Conservation (phyloP, 2,329 filamentous ascomycete species). For the Penicillium sp. region DNA sequence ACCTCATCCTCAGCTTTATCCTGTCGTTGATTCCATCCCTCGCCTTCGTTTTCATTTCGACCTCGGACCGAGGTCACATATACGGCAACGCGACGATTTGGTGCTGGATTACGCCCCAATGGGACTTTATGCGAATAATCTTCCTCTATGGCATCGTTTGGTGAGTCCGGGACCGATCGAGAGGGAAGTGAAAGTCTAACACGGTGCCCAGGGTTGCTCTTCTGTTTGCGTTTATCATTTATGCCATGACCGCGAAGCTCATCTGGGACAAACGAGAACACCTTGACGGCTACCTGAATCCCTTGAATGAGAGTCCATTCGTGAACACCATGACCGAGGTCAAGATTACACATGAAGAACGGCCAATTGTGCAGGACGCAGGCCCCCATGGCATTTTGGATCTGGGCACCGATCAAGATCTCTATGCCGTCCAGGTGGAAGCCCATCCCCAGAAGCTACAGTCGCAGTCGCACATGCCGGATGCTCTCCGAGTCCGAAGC, state of each 20-base stretch:
- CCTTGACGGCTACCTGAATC: constrained; percentile 15
- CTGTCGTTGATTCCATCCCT: constrained; percentile 65
- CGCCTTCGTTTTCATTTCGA: constrained; percentile 60
- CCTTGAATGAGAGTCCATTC: constrained; percentile 14
- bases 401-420: neutral
- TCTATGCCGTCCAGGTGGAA: neutral
- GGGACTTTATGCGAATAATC: constrained; percentile 67
- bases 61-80: constrained; percentile 51
- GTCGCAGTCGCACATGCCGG: constrained; percentile 45
- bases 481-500: constrained; percentile 8
- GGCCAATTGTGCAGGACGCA: constrained; percentile 11
- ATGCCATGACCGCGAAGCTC: constrained; percentile 9
- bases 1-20: constrained; percentile 66
- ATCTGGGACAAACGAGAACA: constrained; percentile 13
- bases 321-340: constrained; percentile 12
- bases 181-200: no score
- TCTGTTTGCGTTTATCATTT: constrained; percentile 10
- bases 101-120: constrained; percentile 69
- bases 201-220: constrained; percentile 31
- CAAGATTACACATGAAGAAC: constrained; percentile 13
- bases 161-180: constrained; percentile 50
- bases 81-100: constrained; percentile 65
- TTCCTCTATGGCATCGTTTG: constrained; percentile 59
- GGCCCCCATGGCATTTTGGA: constrained; percentile 1
- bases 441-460: constrained; percentile 30